Conservation (phyloP, 768 basidiomycete species). For the Scleroderma bovista region DNA sequence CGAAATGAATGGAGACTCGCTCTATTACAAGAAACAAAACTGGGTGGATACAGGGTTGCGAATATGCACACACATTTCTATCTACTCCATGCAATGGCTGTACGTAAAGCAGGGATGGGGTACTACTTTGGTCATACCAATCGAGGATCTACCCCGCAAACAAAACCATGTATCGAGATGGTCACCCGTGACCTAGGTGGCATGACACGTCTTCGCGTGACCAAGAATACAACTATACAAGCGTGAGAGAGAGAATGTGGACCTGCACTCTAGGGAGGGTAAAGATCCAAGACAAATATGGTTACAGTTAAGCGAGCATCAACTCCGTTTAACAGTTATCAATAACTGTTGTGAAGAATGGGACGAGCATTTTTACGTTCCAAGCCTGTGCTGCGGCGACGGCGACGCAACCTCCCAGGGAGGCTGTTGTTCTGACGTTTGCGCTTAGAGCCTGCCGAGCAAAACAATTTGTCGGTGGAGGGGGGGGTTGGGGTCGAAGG, state of each 20-base stretch:
- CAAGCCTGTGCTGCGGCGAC: not conserved
- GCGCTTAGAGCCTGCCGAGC: not conserved
- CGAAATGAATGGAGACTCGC: not conserved
- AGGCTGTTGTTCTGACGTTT: not conserved
- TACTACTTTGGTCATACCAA: not conserved
- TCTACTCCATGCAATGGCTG: not conserved
- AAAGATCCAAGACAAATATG: not conserved
- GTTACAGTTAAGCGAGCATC: not conserved
- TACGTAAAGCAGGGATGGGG: not conserved
- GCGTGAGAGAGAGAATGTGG: not conserved
- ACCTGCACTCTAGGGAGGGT: not conserved
- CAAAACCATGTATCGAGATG: not conserved
- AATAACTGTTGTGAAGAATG: slow-evolving; percentile 4
- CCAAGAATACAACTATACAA: not conserved
- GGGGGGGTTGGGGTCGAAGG: not conserved
- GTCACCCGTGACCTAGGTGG: not conserved
- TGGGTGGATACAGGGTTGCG: not conserved
- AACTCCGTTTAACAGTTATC: slow-evolving; percentile 1
- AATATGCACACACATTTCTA: not conserved
- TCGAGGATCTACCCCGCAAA: not conserved
- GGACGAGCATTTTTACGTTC: not conserved
- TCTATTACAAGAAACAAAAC: not conserved
- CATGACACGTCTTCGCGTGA: not conserved
- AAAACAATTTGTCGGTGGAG: not conserved
- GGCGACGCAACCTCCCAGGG: not conserved